phyloP scores from a whole-genome alignment of 2,329 filamentous ascomycete genomes.

The Zalaria sp. region DNA sequence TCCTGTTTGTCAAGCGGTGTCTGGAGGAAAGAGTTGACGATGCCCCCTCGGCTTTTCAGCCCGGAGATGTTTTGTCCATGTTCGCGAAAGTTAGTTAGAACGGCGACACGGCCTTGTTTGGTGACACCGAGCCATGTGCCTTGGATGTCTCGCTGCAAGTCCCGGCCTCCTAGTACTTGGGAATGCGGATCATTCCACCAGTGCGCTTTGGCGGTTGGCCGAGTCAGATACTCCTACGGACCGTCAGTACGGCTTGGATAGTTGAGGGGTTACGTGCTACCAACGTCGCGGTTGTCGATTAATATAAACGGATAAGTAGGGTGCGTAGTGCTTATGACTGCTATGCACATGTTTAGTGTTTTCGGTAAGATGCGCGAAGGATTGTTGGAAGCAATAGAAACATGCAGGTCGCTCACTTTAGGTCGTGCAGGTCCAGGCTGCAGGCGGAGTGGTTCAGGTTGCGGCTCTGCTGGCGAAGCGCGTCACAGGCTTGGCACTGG shows the following conservation, averaged over 20 bases:
- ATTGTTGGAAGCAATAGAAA: too few species aligned
- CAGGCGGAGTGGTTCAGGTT: too few species aligned
- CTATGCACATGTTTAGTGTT: constrained; percentile 29
- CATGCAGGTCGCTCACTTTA: too few species aligned
- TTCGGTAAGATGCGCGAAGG: too few species aligned
- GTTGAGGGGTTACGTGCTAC: neutral
- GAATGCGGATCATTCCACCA: constrained; percentile 45
- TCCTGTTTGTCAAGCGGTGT: constrained; percentile 24
- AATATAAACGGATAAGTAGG: constrained; percentile 35
- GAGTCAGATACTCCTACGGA: constrained; percentile 44
- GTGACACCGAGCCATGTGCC: constrained; percentile 54
- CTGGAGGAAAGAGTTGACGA: constrained; percentile 46
- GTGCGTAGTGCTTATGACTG: constrained; percentile 33
- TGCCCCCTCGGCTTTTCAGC: constrained; percentile 41
- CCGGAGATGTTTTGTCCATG: constrained; percentile 24
- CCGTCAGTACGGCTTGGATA: too few species aligned
- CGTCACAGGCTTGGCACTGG: too few species aligned
- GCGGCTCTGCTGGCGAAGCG: too few species aligned
- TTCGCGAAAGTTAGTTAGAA: constrained; percentile 52
- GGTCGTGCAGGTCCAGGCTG: too few species aligned
- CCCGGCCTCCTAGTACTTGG: constrained; percentile 46
- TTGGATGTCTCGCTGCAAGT: constrained; percentile 43
- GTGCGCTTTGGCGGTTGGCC: constrained; percentile 42
- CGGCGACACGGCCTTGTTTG: constrained; percentile 43
- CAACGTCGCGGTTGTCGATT: constrained; percentile 36